Conservation (phyloP, 1,284 basidiomycete genomes). For the Microbotryum lychnidis-dioicae region DNA sequence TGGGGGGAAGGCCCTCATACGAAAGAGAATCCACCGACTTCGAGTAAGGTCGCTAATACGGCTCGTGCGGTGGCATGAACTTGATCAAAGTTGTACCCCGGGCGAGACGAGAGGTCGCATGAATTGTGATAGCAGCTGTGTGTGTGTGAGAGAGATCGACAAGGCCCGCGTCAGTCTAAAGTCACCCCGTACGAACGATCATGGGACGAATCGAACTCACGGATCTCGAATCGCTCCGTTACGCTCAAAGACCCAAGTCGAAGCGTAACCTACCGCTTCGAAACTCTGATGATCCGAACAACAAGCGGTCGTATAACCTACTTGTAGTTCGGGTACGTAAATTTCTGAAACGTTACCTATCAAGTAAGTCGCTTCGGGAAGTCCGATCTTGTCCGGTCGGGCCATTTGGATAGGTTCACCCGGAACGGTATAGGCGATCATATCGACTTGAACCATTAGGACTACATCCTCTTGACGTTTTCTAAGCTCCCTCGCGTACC, state of each 20-base stretch:
- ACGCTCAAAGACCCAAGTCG: slow-evolving; percentile 38
- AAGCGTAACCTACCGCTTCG: slow-evolving; percentile 30
- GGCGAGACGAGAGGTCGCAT: slow-evolving; percentile 32
- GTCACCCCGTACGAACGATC: too few relatives aligned
- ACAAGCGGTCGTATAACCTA: slow-evolving; percentile 35
- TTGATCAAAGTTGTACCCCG: slow-evolving; percentile 38
- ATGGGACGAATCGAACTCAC: too few relatives aligned
- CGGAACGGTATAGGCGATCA: slow-evolving; percentile 27
- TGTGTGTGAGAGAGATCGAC: too few relatives aligned
- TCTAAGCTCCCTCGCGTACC: slow-evolving; percentile 18
- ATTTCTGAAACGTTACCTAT: slow-evolving; percentile 35
- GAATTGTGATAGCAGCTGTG: slow-evolving; percentile 38
- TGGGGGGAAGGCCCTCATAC: not conserved
- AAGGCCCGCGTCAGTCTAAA: too few relatives aligned
- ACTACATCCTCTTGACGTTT: slow-evolving; percentile 18
- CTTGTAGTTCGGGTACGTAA: slow-evolving; percentile 35
- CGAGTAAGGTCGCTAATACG: slow-evolving; percentile 32
- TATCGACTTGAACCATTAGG: slow-evolving; percentile 26
- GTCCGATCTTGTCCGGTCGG: slow-evolving; percentile 36
- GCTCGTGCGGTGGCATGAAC: slow-evolving; percentile 35
- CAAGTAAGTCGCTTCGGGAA: slow-evolving; percentile 29
- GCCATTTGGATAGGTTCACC: slow-evolving; percentile 39
- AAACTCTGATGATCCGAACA: slow-evolving; percentile 40
- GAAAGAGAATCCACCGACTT: slow-evolving; percentile 20
- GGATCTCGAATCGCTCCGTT: slow-evolving; percentile 39